Base-by-base conservation (phyloP, 805 yeast species). In the Ogataea glucozyma region DNA sequence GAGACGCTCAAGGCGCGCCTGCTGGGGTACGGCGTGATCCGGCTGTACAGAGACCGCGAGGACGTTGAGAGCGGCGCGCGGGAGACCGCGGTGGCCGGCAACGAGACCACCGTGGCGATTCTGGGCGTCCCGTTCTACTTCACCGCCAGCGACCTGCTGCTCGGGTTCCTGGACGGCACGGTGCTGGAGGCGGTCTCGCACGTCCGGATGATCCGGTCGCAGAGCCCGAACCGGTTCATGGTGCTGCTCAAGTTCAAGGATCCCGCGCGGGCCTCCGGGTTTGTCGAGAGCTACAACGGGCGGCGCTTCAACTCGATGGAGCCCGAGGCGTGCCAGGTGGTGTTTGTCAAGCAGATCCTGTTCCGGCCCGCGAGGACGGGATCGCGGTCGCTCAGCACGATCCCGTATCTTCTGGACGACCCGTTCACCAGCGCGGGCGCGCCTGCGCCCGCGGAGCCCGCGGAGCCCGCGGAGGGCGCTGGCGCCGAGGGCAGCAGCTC, bases 81-180 rank as follows among this genome's bases (percentile, higher is more conserved):
- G 4, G 31, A 46, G 26, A 32, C 32, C 7, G 39, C 40, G 18
- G 51, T 53, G 4, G 29, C 65, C 3, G 80, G 80, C 0, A 84
- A 81, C 56, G 80, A 75, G 26, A 76, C 88, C 1, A 83, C 85
- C 66, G 78, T 87, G 4, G 81, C 91, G 1, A 85, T 88, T 14
- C 62, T 88, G n/a, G 89, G 95, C 0, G 82, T 89, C 0, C 97
- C 97, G 0, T 80, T 85, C 9, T 90, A 89, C 60, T 83, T 89
- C 62, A 82, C 95, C 0, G 86, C 91, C 0, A 83, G 88, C 18
- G 97, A 89, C 54, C 60, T 90, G 18, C 61, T 89, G 4, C 41
- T 61, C 16, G 95, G 91, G 4, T 89, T 83, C 58, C 76, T 90
- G 9, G 95, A 95, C 18, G 82, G 82, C 35, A 65, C 71, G 1